Evolutionary conservation across 2,329 filamentous ascomycete genomes (phyloP), one percentile per base, ranked within the genome.

Genomic region (Xylariaceae sp.): DNA sequence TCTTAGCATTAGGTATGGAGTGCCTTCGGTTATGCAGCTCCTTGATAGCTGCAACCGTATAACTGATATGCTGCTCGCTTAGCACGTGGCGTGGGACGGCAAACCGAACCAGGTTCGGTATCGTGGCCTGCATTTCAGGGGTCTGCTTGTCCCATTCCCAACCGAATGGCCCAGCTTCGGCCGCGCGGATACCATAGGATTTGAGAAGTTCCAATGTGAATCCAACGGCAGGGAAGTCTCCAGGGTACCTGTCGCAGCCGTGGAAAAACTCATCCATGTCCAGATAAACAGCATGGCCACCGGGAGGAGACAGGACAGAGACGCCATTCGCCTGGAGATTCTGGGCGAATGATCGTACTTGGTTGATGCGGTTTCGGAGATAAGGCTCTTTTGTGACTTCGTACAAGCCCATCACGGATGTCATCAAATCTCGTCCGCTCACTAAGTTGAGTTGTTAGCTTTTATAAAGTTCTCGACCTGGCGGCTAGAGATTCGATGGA

Each of bases 221-320:
- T 15, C 64, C 64, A 11, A 66, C 53, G 1, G 62, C 42, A 6
- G 63, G 47, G 39, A 66, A 66, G n/a, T 66, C 62, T 3, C 56
- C 59, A 4, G 53, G 59, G 4, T 47, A n/a, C 35, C 61, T 63
- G 47, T 64, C 61, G 39, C 62, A 65, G 13, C 62, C 64, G 30
- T 62, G 37, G 55, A 67, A 67, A 58, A 67, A 67, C 1, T 61
- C 56, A 18, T 65, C 59, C 64, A 66, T 67, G 9, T 66, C 61
- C 10, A 67, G 58, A 39, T 66, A 66, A 1, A 67, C 59, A n/a
- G 65, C 62, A 39, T 67, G 62, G 13, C 65, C 62, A 1, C 64
- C 64, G 4, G 64, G 60, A 2, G 64, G 65, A 10, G 54, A 57
- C 6, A 65, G 53, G 11, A 66, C 56, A 4, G 61, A 9, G 17